These are phyloP conservation scores for Naganishia onofrii DNA, from an alignment of 768 basidiomycete species.

Conservation along the genomic window DNA sequence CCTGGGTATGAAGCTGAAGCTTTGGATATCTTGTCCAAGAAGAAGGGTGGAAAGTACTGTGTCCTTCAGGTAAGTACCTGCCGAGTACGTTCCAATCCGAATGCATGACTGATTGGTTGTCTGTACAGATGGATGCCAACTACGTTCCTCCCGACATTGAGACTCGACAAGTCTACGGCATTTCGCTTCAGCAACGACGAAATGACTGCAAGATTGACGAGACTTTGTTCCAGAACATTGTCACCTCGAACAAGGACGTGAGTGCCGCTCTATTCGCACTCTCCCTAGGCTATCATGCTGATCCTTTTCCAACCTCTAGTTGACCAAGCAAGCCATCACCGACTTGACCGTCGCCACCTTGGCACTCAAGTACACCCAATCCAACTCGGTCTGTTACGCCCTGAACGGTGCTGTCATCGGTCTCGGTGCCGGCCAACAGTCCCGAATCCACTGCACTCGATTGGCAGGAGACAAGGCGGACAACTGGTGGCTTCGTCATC, in stretches of 20 bases:
- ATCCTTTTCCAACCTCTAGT: conserved; percentile 54
- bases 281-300: neutral
- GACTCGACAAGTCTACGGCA: conserved; percentile 92
- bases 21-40: conserved; percentile 83
- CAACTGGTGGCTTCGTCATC: conserved; percentile 98
- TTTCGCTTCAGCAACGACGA: conserved; percentile 81
- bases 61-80: conserved; percentile 59
- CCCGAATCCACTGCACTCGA: conserved; percentile 97
- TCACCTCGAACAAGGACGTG: conserved; percentile 82
- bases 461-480: conserved; percentile 98
- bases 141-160: conserved; percentile 78
- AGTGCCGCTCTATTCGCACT: conserved; percentile 43
- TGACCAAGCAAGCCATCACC: conserved; percentile 71
- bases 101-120: neutral
- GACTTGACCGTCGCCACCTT: conserved; percentile 95
- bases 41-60: conserved; percentile 98
- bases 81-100: neutral
- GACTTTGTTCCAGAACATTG: conserved; percentile 77
- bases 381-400: conserved; percentile 96
- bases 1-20: conserved; percentile 87
- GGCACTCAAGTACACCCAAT: conserved; percentile 97
- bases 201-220: conserved; percentile 85
- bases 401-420: conserved; percentile 88
- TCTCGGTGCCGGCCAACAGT: conserved; percentile 96
- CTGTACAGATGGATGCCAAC: conserved; percentile 73